These are phyloP conservation scores for Goffeauzyma gilvescens DNA, from an alignment of 768 basidiomycete species.

Conservation along the genomic window DNA sequence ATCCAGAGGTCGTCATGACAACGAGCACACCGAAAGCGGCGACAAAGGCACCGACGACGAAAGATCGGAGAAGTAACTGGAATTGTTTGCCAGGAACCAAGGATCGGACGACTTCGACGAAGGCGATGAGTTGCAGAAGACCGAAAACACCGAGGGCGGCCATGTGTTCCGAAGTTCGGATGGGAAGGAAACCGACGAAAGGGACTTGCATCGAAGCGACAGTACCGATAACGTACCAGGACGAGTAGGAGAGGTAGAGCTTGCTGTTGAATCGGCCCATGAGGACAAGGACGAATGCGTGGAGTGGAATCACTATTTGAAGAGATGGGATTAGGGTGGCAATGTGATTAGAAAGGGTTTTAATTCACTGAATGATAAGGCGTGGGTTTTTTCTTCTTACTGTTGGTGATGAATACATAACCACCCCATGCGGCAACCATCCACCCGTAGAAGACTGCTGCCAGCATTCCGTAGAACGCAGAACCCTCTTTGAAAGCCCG, in stretches of 20 bases:
- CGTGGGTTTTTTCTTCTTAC: constrained; percentile 16
- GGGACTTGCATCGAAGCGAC: constrained; percentile 98
- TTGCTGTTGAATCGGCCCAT: constrained; percentile 90
- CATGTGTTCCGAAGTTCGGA: constrained; percentile 96
- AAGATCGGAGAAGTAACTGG: constrained; percentile 53
- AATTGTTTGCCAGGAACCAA: constrained; percentile 86
- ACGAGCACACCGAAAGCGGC: constrained; percentile 56
- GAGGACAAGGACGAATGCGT: constrained; percentile 77
- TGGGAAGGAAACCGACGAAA: constrained; percentile 98
- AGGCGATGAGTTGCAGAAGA: constrained; percentile 84
- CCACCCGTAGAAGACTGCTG: constrained; percentile 96
- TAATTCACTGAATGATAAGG: too few species aligned
- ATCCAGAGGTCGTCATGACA: constrained; percentile 71
- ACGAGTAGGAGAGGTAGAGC: constrained; percentile 83
- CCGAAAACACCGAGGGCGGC: constrained; percentile 97
- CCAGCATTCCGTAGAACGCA: constrained; percentile 69
- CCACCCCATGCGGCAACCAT: constrained; percentile 99
- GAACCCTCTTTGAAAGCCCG: constrained; percentile 86
- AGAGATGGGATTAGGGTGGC: not conserved
- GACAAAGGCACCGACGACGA: constrained; percentile 50
- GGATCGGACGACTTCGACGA: constrained; percentile 67
- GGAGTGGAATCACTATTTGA: constrained; percentile 63
- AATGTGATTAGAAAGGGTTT: too few species aligned
- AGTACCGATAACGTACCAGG: constrained; percentile 96
- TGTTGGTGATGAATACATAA: constrained; percentile 99